Conservation (phyloP, 208 protist genomes). For the Zelonia costaricensis region DNA sequence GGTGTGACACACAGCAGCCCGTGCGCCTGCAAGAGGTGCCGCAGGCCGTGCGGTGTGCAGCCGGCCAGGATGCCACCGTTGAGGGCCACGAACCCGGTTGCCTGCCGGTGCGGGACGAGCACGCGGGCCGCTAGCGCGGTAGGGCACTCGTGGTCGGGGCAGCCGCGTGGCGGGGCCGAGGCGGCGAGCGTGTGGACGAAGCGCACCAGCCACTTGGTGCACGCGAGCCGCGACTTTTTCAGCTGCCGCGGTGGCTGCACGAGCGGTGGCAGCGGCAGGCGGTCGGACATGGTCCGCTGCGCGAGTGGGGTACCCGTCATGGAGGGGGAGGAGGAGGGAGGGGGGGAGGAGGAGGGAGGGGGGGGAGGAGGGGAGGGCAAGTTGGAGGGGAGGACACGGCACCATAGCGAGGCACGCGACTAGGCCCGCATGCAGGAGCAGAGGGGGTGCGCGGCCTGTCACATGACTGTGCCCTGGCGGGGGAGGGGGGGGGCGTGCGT, state of each 20-base stretch:
- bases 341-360: no score
- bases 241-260: conserved; percentile 22
- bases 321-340: background rate
- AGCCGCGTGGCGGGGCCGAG: background rate
- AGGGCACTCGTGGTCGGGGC: background rate
- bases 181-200: conserved; percentile 10
- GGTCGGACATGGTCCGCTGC: background rate
- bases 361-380: no score
- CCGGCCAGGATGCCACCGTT: conserved; percentile 62
- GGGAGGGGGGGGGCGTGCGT: no score
- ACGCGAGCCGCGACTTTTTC: conserved; percentile 15
- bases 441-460: no score
- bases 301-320: background rate
- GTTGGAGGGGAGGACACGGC: no score
- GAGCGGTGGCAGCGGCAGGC: conserved; percentile 3
- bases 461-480: no score
- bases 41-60: conserved; percentile 42
- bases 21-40: conserved; percentile 22
- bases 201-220: conserved; percentile 23
- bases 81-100: conserved; percentile 52
- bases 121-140: background rate
- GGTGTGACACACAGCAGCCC: conserved; percentile 10
- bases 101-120: background rate
- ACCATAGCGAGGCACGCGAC: no score
- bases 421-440: no score